Percentiles rank a stretch among this genome's conserved stretches.
These are phyloP conservation scores for Suhomyces canberraensis DNA, from an alignment of 805 yeast genomes.

Conservation along the genomic window DNA sequence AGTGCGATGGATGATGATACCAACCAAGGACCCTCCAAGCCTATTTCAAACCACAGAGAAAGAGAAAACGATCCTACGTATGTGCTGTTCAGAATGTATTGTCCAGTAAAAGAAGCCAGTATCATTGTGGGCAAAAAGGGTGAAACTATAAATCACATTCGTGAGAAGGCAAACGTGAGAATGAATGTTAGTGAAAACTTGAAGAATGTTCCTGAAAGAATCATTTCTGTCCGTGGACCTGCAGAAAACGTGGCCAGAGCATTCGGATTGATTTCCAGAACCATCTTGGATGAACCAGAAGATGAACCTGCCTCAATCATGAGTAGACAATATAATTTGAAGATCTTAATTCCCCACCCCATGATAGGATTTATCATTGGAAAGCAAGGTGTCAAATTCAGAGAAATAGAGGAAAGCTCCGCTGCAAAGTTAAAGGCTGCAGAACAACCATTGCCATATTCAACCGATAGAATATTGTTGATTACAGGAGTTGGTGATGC, in stretches of 20 bases:
- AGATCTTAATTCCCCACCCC: conserved; percentile 71
- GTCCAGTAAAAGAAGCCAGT: conserved; percentile 73
- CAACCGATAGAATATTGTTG: conserved; percentile 72
- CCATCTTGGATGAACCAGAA: conserved; percentile 63
- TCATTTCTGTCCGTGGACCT: conserved; percentile 69
- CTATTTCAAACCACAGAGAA: conserved; percentile 40
- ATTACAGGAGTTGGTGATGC: conserved; percentile 84
- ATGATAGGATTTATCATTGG: conserved; percentile 82
- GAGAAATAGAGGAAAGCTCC: conserved; percentile 78
- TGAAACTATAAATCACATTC: conserved; percentile 62
- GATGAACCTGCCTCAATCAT: conserved; percentile 56
- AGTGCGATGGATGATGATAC: conserved; percentile 1
- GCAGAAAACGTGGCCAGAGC: conserved; percentile 80
- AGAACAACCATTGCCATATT: conserved; percentile 65
- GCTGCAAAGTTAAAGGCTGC: conserved; percentile 76
- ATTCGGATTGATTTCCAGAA: conserved; percentile 67
- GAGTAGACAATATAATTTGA: conserved; percentile 53
- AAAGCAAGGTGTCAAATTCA: conserved; percentile 65
- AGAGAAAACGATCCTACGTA: conserved; percentile 54
- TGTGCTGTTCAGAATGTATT: conserved; percentile 69
- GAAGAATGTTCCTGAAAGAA: conserved; percentile 69
- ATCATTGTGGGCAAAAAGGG: conserved; percentile 77
- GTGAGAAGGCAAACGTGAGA: conserved; percentile 60
- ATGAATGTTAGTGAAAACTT: conserved; percentile 72
- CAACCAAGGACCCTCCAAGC: conserved; percentile 19